Evolutionary conservation across 352 stramenopile species (phyloP), one percentile per base, ranked within the genome.

Genomic region (Globisporangium cylindrosporum): DNA sequence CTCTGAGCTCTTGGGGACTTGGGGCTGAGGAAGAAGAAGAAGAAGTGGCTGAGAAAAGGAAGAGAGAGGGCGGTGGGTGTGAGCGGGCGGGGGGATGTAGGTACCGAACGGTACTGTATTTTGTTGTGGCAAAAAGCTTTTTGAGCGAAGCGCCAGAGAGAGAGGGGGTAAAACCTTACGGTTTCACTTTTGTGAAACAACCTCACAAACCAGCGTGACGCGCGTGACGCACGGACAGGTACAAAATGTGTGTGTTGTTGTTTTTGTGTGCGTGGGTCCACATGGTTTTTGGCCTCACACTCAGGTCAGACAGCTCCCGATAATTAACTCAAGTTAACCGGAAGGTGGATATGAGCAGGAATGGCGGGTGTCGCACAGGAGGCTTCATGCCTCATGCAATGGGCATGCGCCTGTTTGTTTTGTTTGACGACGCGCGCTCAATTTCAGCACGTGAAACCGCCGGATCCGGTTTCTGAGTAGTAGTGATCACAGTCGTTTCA

Each of bases 211-310:
- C 38, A 55, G 70, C 80, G 79, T 92, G 84, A 90, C 68, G 81
- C 38, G 72, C 80, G 84, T 92, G 83, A 91, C 81, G 72, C 73
- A 88, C 81, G 75, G 59, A 91, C 82, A 72, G 36, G 12, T 43
- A 15, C 36, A 43, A 15, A 18, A 56, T 56, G 49, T 15, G 12
- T 56, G 49, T 15, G 36, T 18, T 43, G 36, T 43, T 43, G 36
- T 43, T 43, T 3, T 48, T 48, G 1, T 18, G 10, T 41, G 34
- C 3, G 27, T 32, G 34, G 36, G 36, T 15, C 36, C 36, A 43
- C 10, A 43, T 43, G 36, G 10, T 12, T 14, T 43, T 43, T 12
- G 14, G 34, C 36, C 29, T 32, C 29, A 18, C 10, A 15, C 12
- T 43, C 29, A 32, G 29, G 29, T 32, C 29, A 32, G 36, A 43